Evolutionary conservation across 1,284 basidiomycete species (phyloP).

Genomic region (Thecaphora thlaspeos): DNA sequence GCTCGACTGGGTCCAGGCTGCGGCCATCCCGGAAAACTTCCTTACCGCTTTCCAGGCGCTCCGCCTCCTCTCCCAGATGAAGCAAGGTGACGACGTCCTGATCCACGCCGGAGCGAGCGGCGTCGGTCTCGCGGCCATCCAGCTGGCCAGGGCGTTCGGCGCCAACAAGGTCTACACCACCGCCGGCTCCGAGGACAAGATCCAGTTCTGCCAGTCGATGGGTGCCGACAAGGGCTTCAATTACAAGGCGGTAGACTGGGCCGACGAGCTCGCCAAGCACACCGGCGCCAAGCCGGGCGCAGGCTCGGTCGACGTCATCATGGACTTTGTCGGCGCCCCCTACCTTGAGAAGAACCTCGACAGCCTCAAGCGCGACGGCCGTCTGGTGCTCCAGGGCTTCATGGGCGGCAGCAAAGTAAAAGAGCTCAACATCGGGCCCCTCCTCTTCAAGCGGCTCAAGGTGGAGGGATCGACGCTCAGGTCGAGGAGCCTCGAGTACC

Average conservation of each 20-base stretch:
- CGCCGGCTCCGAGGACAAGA: constrained; percentile 80
- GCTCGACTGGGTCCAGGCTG: constrained; percentile 74
- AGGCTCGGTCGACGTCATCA: constrained; percentile 70
- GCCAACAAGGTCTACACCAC: constrained; percentile 65
- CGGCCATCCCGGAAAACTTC: constrained; percentile 51
- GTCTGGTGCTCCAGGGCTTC: constrained; percentile 70
- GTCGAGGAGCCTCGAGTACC: constrained; percentile 75
- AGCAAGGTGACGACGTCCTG: constrained; percentile 74
- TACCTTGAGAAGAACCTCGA: constrained; percentile 83
- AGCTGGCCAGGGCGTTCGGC: constrained; percentile 73
- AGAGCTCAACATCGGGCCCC: constrained; percentile 67
- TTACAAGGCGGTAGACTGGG: constrained; percentile 80
- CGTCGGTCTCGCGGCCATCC: constrained; percentile 86
- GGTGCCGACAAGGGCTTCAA: constrained; percentile 74
- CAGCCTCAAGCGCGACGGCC: constrained; percentile 73
- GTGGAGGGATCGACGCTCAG: constrained; percentile 87
- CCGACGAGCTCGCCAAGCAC: constrained; percentile 62
- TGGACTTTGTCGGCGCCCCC: constrained; percentile 82
- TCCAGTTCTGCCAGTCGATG: constrained; percentile 69
- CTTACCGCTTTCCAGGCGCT: constrained; percentile 55
- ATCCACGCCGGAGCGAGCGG: constrained; percentile 73
- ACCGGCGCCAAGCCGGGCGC: constrained; percentile 33
- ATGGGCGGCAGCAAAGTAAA: constrained; percentile 71
- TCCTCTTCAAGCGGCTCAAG: constrained; percentile 81
- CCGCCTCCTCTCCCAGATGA: constrained; percentile 19